Conservation (phyloP, 495 filamentous ascomycete species). For the Cladorrhinum samala region DNA sequence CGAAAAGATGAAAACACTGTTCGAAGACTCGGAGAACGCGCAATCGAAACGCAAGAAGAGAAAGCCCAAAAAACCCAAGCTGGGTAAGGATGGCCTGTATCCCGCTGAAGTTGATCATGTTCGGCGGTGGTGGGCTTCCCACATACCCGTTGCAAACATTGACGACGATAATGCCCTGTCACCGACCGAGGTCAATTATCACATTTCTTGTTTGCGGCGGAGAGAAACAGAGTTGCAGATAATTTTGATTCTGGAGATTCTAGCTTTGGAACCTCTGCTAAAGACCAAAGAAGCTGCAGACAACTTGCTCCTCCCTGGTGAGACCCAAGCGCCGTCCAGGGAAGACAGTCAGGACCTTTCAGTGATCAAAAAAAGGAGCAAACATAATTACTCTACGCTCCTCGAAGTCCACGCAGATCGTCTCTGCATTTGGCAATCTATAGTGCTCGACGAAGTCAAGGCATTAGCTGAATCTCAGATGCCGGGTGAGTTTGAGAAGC, state of each 20-base stretch:
- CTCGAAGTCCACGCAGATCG: conserved; percentile 85
- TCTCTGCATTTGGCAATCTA: conserved; percentile 95
- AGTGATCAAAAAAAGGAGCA: conserved; percentile 32
- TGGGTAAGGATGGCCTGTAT: conserved; percentile 73
- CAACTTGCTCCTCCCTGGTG: conserved; percentile 36
- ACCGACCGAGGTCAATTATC: conserved; percentile 45
- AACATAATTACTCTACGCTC: conserved; percentile 45
- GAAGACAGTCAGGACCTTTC: conserved; percentile 20
- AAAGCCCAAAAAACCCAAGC: conserved; percentile 62
- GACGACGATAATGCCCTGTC: conserved; percentile 32
- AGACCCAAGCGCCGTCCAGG: conserved; percentile 17
- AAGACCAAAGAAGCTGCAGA: conserved; percentile 32
- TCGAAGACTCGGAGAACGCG: conserved; percentile 56
- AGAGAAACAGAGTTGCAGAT: conserved; percentile 87
- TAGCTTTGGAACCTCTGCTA: conserved; percentile 60
- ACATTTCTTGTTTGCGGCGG: conserved; percentile 59
- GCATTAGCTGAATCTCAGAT: conserved; percentile 45
- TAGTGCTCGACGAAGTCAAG: conserved; percentile 50
- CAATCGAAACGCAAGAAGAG: conserved; percentile 44
- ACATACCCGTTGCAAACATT: conserved; percentile 30
- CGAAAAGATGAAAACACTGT: conserved; percentile 52
- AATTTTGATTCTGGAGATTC: conserved; percentile 80
- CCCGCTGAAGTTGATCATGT: conserved; percentile 68
- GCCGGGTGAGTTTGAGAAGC: conserved; percentile 21
- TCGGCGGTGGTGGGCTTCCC: conserved; percentile 68